These are phyloP conservation scores for Aspergillus thermomutatus DNA, from an alignment of 2,329 filamentous ascomycete genomes.

Conservation along the genomic window DNA sequence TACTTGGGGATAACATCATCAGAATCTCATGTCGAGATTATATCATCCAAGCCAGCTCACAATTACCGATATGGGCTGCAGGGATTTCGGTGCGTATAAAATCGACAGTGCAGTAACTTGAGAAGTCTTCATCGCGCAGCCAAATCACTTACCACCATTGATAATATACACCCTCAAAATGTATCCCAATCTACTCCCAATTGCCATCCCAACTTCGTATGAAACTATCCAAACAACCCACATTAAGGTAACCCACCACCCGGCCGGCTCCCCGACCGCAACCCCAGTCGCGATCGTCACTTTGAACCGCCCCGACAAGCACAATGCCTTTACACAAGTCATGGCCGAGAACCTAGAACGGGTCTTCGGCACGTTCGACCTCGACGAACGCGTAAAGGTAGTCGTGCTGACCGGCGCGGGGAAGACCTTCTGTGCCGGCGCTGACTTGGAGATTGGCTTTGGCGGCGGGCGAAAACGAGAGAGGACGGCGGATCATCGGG, in stretches of 20 bases:
- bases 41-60: neutral
- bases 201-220: conserved; percentile 33
- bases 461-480: conserved; percentile 35
- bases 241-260: conserved; percentile 38
- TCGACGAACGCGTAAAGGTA: conserved; percentile 53
- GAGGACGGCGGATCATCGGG: conserved; percentile 49
- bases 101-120: neutral
- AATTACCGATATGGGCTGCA: neutral
- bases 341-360: conserved; percentile 48
- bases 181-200: conserved; percentile 7
- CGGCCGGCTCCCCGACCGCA: conserved; percentile 47
- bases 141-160: neutral
- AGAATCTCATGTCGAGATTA: neutral
- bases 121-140: neutral
- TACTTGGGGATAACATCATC: neutral
- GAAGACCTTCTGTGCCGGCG: conserved; percentile 50
- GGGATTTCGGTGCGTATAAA: neutral
- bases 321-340: conserved; percentile 56
- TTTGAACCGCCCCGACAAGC: conserved; percentile 54
- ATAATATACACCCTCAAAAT: neutral
- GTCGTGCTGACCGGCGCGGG: conserved; percentile 54
- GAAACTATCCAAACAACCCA: conserved; percentile 29
- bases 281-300: conserved; percentile 48
- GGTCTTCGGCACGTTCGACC: conserved; percentile 40
- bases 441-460: conserved; percentile 55